Percentiles rank a stretch among this genome's conserved stretches.
phyloP scores from a whole-genome alignment of 768 basidiomycete species.

The Cyclocybe aegerita region DNA sequence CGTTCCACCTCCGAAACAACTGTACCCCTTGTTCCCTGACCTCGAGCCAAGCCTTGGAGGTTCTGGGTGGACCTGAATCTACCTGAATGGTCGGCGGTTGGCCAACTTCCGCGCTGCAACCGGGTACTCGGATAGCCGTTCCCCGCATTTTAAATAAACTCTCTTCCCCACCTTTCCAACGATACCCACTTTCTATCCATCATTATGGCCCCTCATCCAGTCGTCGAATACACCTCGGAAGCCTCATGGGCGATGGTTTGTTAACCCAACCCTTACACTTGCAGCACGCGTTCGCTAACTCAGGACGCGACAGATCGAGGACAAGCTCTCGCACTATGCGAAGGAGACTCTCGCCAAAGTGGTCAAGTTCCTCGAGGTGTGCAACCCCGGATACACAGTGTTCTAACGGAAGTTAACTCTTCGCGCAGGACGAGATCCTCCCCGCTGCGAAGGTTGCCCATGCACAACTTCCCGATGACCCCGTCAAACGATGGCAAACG shows the following conservation, averaged over 20 bases:
- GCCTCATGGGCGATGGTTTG: constrained; percentile 85
- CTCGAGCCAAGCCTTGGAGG: too few relatives aligned
- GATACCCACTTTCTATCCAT: constrained; percentile 5
- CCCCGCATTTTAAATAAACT: constrained; percentile 15
- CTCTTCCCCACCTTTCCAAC: not conserved
- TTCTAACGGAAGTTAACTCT: not conserved
- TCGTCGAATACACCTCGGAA: constrained; percentile 76
- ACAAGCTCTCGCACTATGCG: constrained; percentile 89
- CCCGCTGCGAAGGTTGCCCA: constrained; percentile 79
- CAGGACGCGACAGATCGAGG: constrained; percentile 60
- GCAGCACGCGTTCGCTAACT: not conserved
- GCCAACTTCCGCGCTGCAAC: constrained; percentile 1
- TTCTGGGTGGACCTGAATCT: too few relatives aligned
- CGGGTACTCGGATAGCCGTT: constrained; percentile 21
- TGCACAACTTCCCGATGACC: constrained; percentile 78
- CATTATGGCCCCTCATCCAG: constrained; percentile 65
- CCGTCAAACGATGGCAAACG: constrained; percentile 77
- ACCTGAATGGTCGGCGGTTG: too few relatives aligned
- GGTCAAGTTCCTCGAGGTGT: constrained; percentile 80
- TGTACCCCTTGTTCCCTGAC: too few relatives aligned
- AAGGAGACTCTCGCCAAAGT: constrained; percentile 86
- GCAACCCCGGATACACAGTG: constrained; percentile 10
- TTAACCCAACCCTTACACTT: not conserved
- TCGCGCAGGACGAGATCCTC: constrained; percentile 78
- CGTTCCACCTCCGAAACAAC: too few relatives aligned